Conservation (phyloP, 164 flowering plant genomes). For the Magnolia officinalis region DNA sequence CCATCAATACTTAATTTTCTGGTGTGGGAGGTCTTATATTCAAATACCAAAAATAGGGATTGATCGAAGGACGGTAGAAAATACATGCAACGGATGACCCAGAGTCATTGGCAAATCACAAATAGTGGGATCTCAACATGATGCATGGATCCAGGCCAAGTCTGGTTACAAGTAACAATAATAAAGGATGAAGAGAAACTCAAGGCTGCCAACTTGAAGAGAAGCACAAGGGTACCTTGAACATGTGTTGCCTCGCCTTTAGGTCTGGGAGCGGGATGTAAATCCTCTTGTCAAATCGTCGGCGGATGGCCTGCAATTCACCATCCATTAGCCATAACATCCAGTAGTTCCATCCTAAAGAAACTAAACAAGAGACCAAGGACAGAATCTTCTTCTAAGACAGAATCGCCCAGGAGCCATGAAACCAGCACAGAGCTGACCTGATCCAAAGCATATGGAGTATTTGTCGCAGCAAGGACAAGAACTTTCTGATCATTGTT, state of each 20-base stretch:
- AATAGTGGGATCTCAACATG: too few relatives aligned
- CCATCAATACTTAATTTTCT: not conserved
- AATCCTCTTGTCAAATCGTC: constrained; percentile 96
- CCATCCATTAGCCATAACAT: constrained; percentile 5
- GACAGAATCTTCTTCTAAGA: not conserved
- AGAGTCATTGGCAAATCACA: not conserved
- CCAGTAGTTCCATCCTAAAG: not conserved
- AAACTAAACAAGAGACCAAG: not conserved
- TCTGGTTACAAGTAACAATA: not conserved
- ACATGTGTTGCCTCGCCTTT: constrained; percentile 97
- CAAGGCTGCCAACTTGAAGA: too few relatives aligned
- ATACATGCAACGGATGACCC: not conserved
- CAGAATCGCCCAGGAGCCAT: not conserved
- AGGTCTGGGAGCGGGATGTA: constrained; percentile 95
- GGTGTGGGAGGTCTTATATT: not conserved
- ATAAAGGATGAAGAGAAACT: not conserved
- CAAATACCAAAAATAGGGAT: not conserved
- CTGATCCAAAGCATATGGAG: constrained; percentile 98
- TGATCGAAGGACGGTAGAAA: not conserved
- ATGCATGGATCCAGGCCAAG: too few relatives aligned
- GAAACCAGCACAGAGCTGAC: constrained; percentile 27
- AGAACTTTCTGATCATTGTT: constrained; percentile 92
- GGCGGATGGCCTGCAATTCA: constrained; percentile 68
- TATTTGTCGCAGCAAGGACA: constrained; percentile 98
- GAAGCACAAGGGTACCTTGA: constrained; percentile 49